Percentiles rank a stretch among this genome's conserved stretches.
phyloP scores from a whole-genome alignment of 257 asterid species.

The Solanum chiquidenum region DNA sequence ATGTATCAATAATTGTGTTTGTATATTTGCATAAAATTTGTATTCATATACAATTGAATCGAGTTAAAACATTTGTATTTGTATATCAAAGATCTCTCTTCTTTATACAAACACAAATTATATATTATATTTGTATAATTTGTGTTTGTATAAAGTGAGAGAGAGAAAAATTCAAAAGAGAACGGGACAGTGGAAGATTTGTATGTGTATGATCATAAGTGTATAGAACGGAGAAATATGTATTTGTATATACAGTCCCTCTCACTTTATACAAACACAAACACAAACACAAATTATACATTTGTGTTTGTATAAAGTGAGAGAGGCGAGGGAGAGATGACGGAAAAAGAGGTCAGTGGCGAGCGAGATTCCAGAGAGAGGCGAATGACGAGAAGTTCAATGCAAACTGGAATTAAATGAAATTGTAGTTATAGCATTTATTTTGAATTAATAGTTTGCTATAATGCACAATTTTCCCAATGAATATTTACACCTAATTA shows the following conservation, averaged over 20 bases:
- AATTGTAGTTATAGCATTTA: too few species aligned
- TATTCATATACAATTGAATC: too few species aligned
- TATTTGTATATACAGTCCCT: not conserved
- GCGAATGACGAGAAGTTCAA: not conserved
- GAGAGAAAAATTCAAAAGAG: not conserved
- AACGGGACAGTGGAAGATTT: too few species aligned
- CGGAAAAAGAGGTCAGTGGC: not conserved
- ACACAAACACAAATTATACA: too few species aligned
- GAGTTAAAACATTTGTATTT: not conserved
- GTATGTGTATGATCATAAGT: too few species aligned
- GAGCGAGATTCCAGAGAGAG: not conserved
- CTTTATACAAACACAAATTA: not conserved
- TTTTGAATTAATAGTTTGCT: not conserved
- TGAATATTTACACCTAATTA: not conserved
- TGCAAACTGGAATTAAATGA: too few species aligned
- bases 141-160: not conserved
- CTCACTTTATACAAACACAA: not conserved
- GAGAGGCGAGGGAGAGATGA: not conserved
- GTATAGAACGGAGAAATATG: too few species aligned
- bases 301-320: not conserved
- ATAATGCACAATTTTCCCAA: not conserved
- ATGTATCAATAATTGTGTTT: not conserved
- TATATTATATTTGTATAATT: too few species aligned
- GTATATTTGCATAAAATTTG: not conserved
- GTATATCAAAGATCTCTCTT: not conserved